These are phyloP conservation scores for sweet orange (Citrus sinensis) DNA, from an alignment of 345 rosid species.

Conservation along the genomic window DVS_A1.0 CM039169.1:32028001-32028500, in stretches of 20 bases:
- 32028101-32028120: not conserved
- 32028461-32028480: constrained; percentile 50
- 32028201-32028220: too few relatives aligned
- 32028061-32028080: constrained; percentile 1
- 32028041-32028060: constrained; percentile 93
- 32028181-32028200: not conserved
- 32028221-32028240: not conserved
- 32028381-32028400: not conserved
- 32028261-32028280: not conserved
- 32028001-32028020: constrained; percentile 87
- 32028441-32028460: constrained; percentile 80
- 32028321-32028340: not conserved
- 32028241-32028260: not conserved
- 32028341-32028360: not conserved
- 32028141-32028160: not conserved
- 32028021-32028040: constrained; percentile 93
- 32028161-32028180: not conserved
- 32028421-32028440: constrained; percentile 95
- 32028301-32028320: not conserved
- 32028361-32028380: not conserved
- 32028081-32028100: not conserved
- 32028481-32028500: not conserved
- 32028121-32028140: not conserved
- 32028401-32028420: constrained; percentile 83
- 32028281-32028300: not conserved